These are phyloP conservation scores for Podospora fimiseda DNA, from an alignment of 495 filamentous ascomycete genomes.

Conservation along the genomic window DNA sequence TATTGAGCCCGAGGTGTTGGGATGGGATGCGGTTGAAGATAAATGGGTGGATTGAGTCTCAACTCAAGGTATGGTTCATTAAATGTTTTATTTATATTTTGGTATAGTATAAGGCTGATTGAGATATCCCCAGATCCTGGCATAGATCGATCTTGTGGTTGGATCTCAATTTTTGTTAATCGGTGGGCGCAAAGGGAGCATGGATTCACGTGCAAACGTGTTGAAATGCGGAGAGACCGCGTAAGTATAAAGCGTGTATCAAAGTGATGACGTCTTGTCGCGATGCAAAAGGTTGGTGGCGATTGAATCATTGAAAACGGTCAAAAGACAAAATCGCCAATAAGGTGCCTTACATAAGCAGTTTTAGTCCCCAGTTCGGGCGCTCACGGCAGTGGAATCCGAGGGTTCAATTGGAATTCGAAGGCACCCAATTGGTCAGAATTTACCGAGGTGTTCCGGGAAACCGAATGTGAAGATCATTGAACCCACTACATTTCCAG, in stretches of 20 bases:
- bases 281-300: no score
- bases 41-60: conserved; percentile 22
- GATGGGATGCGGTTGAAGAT: conserved; percentile 23
- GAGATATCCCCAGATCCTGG: no score
- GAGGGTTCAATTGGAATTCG: conserved; percentile 16
- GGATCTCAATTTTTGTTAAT: no score
- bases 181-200: no score
- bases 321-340: conserved; percentile 7
- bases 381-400: conserved; percentile 8
- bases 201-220: no score
- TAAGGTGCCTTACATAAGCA: conserved; percentile 6
- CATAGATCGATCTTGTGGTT: no score
- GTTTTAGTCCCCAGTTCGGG: conserved; percentile 8
- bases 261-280: background rate
- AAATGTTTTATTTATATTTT: background rate
- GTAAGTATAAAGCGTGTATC: no score
- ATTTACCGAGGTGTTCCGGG: conserved; percentile 26
- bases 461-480: conserved; percentile 18
- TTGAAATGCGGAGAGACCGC: no score
- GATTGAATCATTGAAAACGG: background rate
- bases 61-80: background rate
- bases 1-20: conserved; percentile 25
- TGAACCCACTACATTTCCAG: conserved; percentile 15
- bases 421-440: conserved; percentile 17
- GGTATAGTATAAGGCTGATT: no score